These are phyloP conservation scores for Globisporangium canariense DNA, from an alignment of 352 stramenopile species.

Conservation along the genomic window DNA sequence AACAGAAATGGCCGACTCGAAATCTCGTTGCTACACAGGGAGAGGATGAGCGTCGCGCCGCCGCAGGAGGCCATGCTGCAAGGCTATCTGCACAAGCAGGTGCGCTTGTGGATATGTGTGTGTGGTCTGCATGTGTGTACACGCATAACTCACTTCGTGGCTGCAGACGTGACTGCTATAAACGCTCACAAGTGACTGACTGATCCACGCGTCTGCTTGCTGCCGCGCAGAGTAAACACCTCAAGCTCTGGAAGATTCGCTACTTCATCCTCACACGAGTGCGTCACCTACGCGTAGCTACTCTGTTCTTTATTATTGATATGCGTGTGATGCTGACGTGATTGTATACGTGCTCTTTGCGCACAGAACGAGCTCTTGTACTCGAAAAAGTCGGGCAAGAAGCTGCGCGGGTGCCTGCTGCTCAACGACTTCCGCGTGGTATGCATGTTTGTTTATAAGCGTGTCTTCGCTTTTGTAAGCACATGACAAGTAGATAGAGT, in stretches of 20 bases:
- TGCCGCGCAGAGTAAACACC: slow-evolving; percentile 62
- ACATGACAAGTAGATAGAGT: not conserved
- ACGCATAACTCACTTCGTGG: not conserved
- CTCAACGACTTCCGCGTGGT: slow-evolving; percentile 67
- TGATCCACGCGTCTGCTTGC: not conserved
- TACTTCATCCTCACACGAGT: slow-evolving; percentile 83
- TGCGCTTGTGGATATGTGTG: slow-evolving; percentile 16
- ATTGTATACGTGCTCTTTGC: not conserved
- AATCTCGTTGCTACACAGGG: not conserved
- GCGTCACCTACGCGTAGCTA: slow-evolving; percentile 3
- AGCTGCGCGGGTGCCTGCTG: slow-evolving; percentile 39
- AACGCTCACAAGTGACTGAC: not conserved
- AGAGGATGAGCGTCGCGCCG: slow-evolving; percentile 42
- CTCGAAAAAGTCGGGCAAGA: slow-evolving; percentile 81
- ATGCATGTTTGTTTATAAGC: slow-evolving; percentile 14
- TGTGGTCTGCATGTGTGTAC: not conserved
- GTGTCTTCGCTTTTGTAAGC: not conserved
- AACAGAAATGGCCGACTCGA: slow-evolving; percentile 7
- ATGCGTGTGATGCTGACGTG: not conserved
- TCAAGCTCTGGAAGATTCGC: slow-evolving; percentile 85
- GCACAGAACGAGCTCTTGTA: slow-evolving; percentile 70
- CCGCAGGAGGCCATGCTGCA: slow-evolving; percentile 60
- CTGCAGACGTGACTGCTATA: not conserved
- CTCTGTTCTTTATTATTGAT: not conserved
- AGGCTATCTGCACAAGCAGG: slow-evolving; percentile 85